These are phyloP conservation scores for Hymenoscyphus linearis DNA, from an alignment of 2,329 filamentous ascomycete species.

Conservation along the genomic window DNA sequence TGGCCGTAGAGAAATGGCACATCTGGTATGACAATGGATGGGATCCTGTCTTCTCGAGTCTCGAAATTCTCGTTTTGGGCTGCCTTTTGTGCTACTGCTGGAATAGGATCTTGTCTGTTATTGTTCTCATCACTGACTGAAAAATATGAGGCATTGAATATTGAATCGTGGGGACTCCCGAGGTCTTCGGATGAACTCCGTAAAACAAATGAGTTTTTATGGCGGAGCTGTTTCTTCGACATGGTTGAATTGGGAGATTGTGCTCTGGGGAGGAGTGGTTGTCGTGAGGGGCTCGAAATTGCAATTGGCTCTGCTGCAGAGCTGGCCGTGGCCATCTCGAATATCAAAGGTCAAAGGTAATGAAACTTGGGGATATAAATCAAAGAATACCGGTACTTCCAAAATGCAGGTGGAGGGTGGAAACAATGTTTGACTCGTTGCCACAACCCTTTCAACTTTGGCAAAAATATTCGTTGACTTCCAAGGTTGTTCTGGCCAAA, in stretches of 20 bases:
- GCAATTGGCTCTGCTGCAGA: constrained; percentile 9
- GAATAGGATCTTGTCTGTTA: constrained; percentile 16
- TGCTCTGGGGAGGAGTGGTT: constrained; percentile 15
- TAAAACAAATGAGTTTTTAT: constrained; percentile 29
- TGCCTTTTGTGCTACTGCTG: constrained; percentile 4
- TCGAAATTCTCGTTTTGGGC: constrained; percentile 17
- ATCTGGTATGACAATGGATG: constrained; percentile 9
- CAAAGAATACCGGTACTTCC: background rate
- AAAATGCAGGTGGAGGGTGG: too few relatives aligned
- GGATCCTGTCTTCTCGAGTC: background rate
- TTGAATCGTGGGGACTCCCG: constrained; percentile 34
- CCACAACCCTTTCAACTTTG: background rate
- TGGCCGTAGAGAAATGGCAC: constrained; percentile 35
- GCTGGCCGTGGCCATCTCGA: constrained; percentile 20
- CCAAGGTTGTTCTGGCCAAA: constrained; percentile 1
- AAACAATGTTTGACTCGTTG: constrained; percentile 9
- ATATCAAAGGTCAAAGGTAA: constrained; percentile 9
- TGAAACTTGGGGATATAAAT: constrained; percentile 6
- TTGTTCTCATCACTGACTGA: constrained; percentile 31
- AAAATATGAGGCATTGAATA: constrained; percentile 35
- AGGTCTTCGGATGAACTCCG: constrained; percentile 35
- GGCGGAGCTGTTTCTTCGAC: constrained; percentile 26
- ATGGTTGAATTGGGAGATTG: constrained; percentile 13
- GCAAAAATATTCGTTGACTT: background rate
- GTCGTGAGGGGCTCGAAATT: constrained; percentile 12